phyloP scores from a whole-genome alignment of 2,329 filamentous ascomycete species.

The Penicillium sp. region DNA sequence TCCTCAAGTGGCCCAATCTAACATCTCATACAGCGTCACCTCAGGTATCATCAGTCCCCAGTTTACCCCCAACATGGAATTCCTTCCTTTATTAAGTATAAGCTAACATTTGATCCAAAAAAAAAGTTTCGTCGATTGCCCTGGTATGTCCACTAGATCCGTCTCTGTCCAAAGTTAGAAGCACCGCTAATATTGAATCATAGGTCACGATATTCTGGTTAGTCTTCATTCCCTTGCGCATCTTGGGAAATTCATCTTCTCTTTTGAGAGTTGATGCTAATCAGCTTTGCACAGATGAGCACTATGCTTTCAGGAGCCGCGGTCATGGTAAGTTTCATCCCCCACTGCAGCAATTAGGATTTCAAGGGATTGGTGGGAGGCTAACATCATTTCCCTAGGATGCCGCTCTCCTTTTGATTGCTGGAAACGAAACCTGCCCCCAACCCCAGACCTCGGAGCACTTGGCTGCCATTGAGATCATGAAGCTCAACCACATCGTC shows the following conservation, averaged over 20 bases:
- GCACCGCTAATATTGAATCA: neutral
- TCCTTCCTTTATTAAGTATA: neutral
- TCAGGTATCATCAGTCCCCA: slow-evolving; percentile 7
- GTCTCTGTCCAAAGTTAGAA: neutral
- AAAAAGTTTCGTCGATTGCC: slow-evolving; percentile 89
- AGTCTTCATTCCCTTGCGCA: slow-evolving; percentile 1
- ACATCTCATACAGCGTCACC: slow-evolving; percentile 5
- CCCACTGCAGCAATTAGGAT: neutral
- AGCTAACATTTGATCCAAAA: slow-evolving; percentile 15
- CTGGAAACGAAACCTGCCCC: slow-evolving; percentile 96
- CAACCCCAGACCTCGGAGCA: slow-evolving; percentile 99
- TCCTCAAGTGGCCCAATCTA: neutral
- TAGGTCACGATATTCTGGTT: slow-evolving; percentile 89
- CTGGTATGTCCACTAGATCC: slow-evolving; percentile 46
- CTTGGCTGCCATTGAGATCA: slow-evolving; percentile 98
- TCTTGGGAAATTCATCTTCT: neutral
- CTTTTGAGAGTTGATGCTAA: slow-evolving; percentile 4
- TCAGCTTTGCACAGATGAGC: slow-evolving; percentile 64
- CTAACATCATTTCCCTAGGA: slow-evolving; percentile 49
- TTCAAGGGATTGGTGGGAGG: neutral
- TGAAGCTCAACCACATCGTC: slow-evolving; percentile 99
- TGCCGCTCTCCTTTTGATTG: slow-evolving; percentile 90
- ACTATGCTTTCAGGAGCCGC: slow-evolving; percentile 99
- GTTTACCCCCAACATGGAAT: neutral
- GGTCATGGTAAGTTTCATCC: slow-evolving; percentile 65